Evolutionary conservation across 352 stramenopile genomes (phyloP).

Genomic region (Phytophthora lateralis): DNA sequence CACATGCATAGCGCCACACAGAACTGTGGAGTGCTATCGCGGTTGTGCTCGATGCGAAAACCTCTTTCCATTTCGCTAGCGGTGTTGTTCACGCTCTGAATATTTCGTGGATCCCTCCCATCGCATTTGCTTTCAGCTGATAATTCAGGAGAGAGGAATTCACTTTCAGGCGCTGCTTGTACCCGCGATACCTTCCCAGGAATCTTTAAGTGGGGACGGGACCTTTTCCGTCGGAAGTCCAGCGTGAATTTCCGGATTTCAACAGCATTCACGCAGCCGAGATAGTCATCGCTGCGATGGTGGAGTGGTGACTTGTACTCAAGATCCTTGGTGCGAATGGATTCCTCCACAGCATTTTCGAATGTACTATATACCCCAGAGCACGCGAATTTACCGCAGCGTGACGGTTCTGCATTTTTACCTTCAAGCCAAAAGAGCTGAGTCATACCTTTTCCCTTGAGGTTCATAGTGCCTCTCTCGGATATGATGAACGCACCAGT

Average conservation of each 20-base stretch:
- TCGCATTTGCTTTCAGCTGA: not conserved
- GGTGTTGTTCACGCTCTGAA: constrained; percentile 51
- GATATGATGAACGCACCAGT: constrained; percentile 58
- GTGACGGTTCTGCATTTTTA: constrained; percentile 37
- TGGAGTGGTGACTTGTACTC: constrained; percentile 38
- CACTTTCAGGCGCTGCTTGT: constrained; percentile 9
- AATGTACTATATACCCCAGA: constrained; percentile 40
- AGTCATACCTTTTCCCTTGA: constrained; percentile 78
- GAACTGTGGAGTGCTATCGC: constrained; percentile 60
- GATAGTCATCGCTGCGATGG: constrained; percentile 63
- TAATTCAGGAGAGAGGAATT: not conserved
- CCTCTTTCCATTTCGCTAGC: constrained; percentile 61
- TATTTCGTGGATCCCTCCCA: constrained; percentile 7
- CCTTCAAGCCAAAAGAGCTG: constrained; percentile 74
- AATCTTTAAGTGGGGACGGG: not conserved
- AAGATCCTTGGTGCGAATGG: constrained; percentile 46
- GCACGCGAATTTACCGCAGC: constrained; percentile 16
- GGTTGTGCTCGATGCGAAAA: constrained; percentile 54
- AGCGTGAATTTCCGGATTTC: constrained; percentile 57
- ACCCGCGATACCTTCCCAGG: constrained; percentile 2
- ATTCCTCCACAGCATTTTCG: constrained; percentile 56
- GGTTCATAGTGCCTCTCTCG: constrained; percentile 66
- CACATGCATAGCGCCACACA: constrained; percentile 45
- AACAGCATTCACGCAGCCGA: constrained; percentile 66
- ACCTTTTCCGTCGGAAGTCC: constrained; percentile 50